A percentile compares a stretch with the other conserved stretches of the same genome.
Evolutionary conservation across 2,329 filamentous ascomycete genomes (phyloP).

Genomic region (Hypoxylon sp.): DNA sequence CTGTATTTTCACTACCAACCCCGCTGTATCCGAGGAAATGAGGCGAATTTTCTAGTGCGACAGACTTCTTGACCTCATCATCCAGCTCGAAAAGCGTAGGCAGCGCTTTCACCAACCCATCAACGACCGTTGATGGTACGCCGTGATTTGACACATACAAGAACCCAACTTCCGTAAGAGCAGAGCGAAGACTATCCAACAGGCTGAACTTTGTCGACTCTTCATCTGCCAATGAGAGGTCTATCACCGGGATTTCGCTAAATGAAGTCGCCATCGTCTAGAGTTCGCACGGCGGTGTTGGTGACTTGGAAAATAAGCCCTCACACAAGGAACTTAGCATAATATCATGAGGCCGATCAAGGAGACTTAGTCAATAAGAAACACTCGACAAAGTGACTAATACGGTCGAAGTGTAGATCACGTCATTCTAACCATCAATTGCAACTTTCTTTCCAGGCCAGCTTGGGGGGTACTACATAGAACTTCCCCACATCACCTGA

Average conservation of each 20-base stretch:
- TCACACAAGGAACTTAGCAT: slow-evolving; percentile 9
- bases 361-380: slow-evolving; percentile 11
- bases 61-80: slow-evolving; percentile 55
- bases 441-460: slow-evolving; percentile 28
- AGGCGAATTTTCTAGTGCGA: slow-evolving; percentile 67
- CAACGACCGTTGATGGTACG: slow-evolving; percentile 57
- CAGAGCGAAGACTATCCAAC: slow-evolving; percentile 61
- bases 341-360: slow-evolving; percentile 11
- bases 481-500: slow-evolving; percentile 19
- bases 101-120: slow-evolving; percentile 58
- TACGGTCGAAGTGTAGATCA: slow-evolving; percentile 30
- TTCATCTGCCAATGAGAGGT: slow-evolving; percentile 62
- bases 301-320: not conserved
- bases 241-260: slow-evolving; percentile 63
- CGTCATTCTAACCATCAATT: slow-evolving; percentile 34
- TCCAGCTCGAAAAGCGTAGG: slow-evolving; percentile 63
- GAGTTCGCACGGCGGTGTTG: not conserved
- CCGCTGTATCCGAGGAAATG: slow-evolving; percentile 74
- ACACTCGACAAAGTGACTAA: slow-evolving; percentile 3
- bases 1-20: slow-evolving; percentile 69
- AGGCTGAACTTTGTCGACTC: slow-evolving; percentile 55
- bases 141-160: slow-evolving; percentile 68
- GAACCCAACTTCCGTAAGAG: slow-evolving; percentile 67
- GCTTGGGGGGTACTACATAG: slow-evolving; percentile 10
- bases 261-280: slow-evolving; percentile 50